Percentiles rank a stretch among this genome's conserved stretches.
Conservation (phyloP, 2,329 filamentous ascomycete species). For the Alternaria solani region DNA sequence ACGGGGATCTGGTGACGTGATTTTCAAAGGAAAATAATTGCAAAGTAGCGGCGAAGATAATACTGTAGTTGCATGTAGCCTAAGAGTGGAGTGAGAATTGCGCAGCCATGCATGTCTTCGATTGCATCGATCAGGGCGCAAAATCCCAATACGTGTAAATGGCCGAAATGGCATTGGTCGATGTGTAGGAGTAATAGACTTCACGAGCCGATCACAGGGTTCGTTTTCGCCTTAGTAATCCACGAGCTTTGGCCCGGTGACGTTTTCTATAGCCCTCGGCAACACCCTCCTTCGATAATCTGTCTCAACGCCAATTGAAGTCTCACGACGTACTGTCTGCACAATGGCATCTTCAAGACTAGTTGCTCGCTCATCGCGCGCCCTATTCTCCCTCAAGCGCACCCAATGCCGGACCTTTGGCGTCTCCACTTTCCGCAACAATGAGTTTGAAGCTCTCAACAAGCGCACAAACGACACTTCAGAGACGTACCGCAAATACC, state of each 20-base stretch:
- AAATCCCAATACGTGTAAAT: not conserved
- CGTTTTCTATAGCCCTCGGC: slow-evolving; percentile 34
- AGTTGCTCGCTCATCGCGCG: slow-evolving; percentile 56
- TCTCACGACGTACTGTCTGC: slow-evolving; percentile 13
- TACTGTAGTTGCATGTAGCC: not conserved
- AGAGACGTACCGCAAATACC: slow-evolving; percentile 63
- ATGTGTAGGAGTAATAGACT: slow-evolving; percentile 30
- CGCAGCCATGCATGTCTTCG: not conserved
- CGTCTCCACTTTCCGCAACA: slow-evolving; percentile 45
- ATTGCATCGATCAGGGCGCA: not conserved
- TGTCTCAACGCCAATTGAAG: slow-evolving; percentile 24
- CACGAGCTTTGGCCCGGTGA: slow-evolving; percentile 29
- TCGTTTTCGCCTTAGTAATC: slow-evolving; percentile 24
- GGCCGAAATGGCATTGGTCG: slow-evolving; percentile 6
- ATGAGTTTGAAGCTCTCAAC: slow-evolving; percentile 55
- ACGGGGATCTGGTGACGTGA: not conserved
- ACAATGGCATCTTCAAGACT: slow-evolving; percentile 59
- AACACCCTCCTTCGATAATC: slow-evolving; percentile 20
- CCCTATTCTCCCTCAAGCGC: slow-evolving; percentile 46
- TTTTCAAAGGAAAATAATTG: not conserved
- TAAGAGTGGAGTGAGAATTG: not conserved
- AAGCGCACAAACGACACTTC: slow-evolving; percentile 62
- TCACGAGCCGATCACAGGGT: slow-evolving; percentile 23
- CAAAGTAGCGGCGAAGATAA: not conserved
- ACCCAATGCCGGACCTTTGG: slow-evolving; percentile 51